These are phyloP conservation scores for Clavispora phyllophila DNA, from an alignment of 805 yeast genomes.

Conservation along the genomic window DNA sequence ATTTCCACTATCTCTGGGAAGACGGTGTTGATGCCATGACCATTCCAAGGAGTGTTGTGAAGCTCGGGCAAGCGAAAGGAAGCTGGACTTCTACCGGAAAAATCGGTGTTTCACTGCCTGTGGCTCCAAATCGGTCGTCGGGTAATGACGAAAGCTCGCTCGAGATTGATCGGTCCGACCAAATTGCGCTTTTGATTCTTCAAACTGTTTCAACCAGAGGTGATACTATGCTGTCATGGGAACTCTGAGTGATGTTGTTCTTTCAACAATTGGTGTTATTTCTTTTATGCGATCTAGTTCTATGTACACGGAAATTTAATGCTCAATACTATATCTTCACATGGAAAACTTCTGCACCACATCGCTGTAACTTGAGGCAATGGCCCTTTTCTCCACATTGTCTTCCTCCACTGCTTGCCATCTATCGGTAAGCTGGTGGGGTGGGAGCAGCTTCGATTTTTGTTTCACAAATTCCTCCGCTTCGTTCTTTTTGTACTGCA, in stretches of 20 bases:
- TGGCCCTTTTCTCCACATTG: conserved; percentile 15
- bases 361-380: conserved; percentile 10
- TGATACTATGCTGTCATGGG: background rate
- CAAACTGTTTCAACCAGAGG: background rate
- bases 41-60: background rate
- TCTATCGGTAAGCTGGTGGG: conserved; percentile 30
- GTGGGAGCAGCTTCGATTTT: conserved; percentile 29
- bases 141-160: background rate
- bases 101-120: background rate
- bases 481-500: conserved; percentile 29
- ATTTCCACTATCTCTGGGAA: background rate
- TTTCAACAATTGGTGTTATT: too few species aligned
- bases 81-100: background rate
- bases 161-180: background rate
- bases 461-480: conserved; percentile 27
- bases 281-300: too few species aligned
- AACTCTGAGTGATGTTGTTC: background rate
- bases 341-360: background rate
- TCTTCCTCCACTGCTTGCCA: conserved; percentile 19
- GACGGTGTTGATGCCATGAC: background rate
- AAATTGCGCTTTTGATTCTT: background rate
- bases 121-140: background rate
- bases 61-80: background rate
- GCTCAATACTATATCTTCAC: background rate
- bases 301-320: too few species aligned